Evolutionary conservation across 352 stramenopile species (phyloP).

Genomic region (Globisporangium cystogenes): DNA sequence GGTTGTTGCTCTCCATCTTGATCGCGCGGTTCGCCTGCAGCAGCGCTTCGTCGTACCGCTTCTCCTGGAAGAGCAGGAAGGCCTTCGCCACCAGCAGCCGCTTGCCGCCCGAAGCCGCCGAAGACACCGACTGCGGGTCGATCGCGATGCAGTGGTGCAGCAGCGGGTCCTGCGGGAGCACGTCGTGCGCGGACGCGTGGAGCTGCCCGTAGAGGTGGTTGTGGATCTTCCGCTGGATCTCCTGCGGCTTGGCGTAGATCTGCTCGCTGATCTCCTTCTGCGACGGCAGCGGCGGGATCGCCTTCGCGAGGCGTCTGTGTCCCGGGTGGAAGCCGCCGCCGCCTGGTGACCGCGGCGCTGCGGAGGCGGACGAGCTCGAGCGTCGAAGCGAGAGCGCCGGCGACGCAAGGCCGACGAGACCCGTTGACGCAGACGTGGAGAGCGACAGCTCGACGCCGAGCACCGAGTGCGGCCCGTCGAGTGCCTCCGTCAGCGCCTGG

Average conservation of each 20-base stretch:
- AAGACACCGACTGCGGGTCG: conserved; percentile 30
- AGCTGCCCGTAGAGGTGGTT: conserved; percentile 48
- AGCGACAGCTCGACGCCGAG: conserved; percentile 40
- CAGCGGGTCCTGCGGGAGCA: conserved; percentile 53
- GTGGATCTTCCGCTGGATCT: conserved; percentile 60
- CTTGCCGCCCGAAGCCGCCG: conserved; percentile 20
- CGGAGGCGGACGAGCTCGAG: neutral
- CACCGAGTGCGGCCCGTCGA: conserved; percentile 50
- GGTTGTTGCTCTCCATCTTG: conserved; percentile 41
- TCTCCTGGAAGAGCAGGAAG: conserved; percentile 49
- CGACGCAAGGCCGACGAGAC: conserved; percentile 5
- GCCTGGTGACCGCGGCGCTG: conserved; percentile 1
- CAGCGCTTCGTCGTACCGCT: conserved; percentile 50
- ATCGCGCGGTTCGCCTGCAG: conserved; percentile 48
- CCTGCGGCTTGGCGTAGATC: conserved; percentile 61
- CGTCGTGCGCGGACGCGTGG: conserved; percentile 31
- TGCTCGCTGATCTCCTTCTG: conserved; percentile 49
- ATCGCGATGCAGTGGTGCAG: conserved; percentile 62
- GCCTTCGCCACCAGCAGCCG: conserved; percentile 47
- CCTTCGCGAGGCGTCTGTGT: conserved; percentile 24
- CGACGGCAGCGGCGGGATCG: conserved; percentile 49
- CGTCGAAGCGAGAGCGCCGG: conserved; percentile 2
- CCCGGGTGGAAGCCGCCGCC: conserved; percentile 7
- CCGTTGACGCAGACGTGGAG: conserved; percentile 4
- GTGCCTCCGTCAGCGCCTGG: conserved; percentile 29